These are phyloP conservation scores for Aspergillus viridinutans DNA, from an alignment of 2,329 filamentous ascomycete species.

Conservation along the genomic window DNA sequence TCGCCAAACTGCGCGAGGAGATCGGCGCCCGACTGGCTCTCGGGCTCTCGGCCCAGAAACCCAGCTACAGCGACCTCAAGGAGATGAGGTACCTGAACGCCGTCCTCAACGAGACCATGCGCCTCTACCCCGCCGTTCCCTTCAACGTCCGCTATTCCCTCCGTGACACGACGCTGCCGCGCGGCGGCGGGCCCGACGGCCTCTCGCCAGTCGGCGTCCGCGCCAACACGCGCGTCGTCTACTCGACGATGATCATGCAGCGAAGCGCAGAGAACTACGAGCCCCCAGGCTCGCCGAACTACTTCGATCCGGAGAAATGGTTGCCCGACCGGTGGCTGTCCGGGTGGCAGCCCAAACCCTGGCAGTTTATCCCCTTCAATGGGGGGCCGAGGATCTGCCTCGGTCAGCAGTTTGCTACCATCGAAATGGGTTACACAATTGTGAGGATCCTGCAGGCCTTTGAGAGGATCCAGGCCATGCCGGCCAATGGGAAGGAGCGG, in stretches of 20 bases:
- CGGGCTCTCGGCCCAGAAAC: conserved; percentile 44
- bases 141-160: conserved; percentile 73
- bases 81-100: conserved; percentile 75
- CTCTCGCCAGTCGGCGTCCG: conserved; percentile 43
- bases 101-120: conserved; percentile 71
- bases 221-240: conserved; percentile 46
- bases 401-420: conserved; percentile 57
- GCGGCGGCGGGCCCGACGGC: conserved; percentile 53
- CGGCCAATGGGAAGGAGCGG: conserved; percentile 25
- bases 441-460: conserved; percentile 42
- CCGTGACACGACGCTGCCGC: conserved; percentile 69
- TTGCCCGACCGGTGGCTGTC: conserved; percentile 50
- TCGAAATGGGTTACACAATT: conserved; percentile 53
- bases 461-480: conserved; percentile 33
- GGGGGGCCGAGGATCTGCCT: conserved; percentile 54
- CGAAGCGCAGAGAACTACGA: conserved; percentile 49
- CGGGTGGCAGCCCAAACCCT: conserved; percentile 49
- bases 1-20: conserved; percentile 67
- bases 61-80: conserved; percentile 76
- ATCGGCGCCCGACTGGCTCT: conserved; percentile 65
- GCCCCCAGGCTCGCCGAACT: conserved; percentile 30
- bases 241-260: conserved; percentile 52
- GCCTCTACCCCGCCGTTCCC: conserved; percentile 73
- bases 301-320: conserved; percentile 42
- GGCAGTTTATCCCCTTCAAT: conserved; percentile 55